A percentile compares a stretch with the other conserved stretches of the same genome.
Conservation (phyloP, 2,329 filamentous ascomycete species). For the Scytalidium lignicola region DNA sequence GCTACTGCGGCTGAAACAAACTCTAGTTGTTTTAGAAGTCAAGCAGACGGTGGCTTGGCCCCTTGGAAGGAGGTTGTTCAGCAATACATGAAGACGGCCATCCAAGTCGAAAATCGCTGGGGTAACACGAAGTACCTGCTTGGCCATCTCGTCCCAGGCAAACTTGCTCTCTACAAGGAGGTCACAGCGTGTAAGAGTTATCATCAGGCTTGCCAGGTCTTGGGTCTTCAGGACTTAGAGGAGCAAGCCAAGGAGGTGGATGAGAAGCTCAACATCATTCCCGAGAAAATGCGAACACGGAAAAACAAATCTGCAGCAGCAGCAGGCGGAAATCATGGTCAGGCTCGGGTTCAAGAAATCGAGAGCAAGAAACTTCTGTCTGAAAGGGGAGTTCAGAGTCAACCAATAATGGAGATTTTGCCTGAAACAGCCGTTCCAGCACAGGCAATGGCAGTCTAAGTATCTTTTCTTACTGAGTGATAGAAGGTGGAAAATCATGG, state of each 20-base stretch:
- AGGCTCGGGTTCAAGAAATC: conserved; percentile 24
- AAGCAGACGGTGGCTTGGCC: conserved; percentile 63
- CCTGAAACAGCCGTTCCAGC: not conserved
- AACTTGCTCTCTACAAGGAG: conserved; percentile 55
- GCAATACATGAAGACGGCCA: conserved; percentile 65
- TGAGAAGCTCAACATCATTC: conserved; percentile 20
- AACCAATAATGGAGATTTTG: not conserved
- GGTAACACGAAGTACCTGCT: conserved; percentile 93
- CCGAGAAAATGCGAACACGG: conserved; percentile 14
- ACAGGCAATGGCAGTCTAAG: not conserved
- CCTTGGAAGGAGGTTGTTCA: conserved; percentile 74
- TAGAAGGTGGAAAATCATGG: not conserved
- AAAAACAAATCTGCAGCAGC: conserved; percentile 36
- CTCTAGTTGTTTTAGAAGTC: conserved; percentile 73
- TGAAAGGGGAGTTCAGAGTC: conserved; percentile 11
- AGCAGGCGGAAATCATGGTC: conserved; percentile 42
- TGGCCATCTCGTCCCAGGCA: conserved; percentile 79
- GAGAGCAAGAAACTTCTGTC: conserved; percentile 16
- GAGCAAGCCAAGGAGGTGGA: conserved; percentile 64
- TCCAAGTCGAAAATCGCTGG: conserved; percentile 80
- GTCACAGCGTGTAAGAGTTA: conserved; percentile 69
- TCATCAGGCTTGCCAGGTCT: conserved; percentile 56
- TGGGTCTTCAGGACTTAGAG: conserved; percentile 61
- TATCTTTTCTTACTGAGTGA: not conserved
- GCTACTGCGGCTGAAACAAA: conserved; percentile 90